These are phyloP conservation scores for Neonothopanus nambi DNA, from an alignment of 1,284 basidiomycete genomes.

Conservation along the genomic window DNA sequence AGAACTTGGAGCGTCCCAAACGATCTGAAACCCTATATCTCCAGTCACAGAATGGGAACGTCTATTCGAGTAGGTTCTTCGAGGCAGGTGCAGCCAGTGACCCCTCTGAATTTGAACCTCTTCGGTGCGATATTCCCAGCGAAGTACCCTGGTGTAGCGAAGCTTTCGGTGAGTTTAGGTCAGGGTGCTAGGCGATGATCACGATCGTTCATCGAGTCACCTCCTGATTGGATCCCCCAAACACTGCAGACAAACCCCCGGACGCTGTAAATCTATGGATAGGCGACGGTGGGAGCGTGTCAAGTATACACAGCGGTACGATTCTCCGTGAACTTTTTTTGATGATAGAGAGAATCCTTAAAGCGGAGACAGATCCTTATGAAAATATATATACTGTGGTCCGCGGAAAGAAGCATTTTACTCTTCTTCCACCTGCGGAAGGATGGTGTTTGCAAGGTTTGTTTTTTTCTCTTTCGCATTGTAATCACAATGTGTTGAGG, in stretches of 20 bases:
- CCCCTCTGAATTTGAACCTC: slow-evolving; percentile 59
- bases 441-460: slow-evolving; percentile 80
- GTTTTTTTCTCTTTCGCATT: slow-evolving; percentile 20
- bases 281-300: slow-evolving; percentile 73
- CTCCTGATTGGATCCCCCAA: slow-evolving; percentile 1
- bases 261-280: slow-evolving; percentile 95
- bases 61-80: slow-evolving; percentile 57
- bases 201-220: slow-evolving; percentile 5
- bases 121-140: slow-evolving; percentile 63
- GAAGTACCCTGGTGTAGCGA: slow-evolving; percentile 76
- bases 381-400: slow-evolving; percentile 91
- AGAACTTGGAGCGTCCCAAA: background rate
- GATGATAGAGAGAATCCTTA: background rate
- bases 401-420: slow-evolving; percentile 83
- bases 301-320: slow-evolving; percentile 83
- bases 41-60: slow-evolving; percentile 90
- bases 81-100: slow-evolving; percentile 27
- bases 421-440: slow-evolving; percentile 83
- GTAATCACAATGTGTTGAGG: slow-evolving; percentile 4
- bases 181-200: background rate
- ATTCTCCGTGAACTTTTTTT: background rate
- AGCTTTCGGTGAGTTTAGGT: slow-evolving; percentile 62
- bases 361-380: slow-evolving; percentile 69
- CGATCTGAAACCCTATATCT: slow-evolving; percentile 62
- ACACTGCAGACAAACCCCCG: slow-evolving; percentile 55